A percentile compares a stretch with the other conserved stretches of the same genome.
Evolutionary conservation across 2,329 filamentous ascomycete genomes (phyloP).

Genomic region (Gaeumannomyces tritici): DNA sequence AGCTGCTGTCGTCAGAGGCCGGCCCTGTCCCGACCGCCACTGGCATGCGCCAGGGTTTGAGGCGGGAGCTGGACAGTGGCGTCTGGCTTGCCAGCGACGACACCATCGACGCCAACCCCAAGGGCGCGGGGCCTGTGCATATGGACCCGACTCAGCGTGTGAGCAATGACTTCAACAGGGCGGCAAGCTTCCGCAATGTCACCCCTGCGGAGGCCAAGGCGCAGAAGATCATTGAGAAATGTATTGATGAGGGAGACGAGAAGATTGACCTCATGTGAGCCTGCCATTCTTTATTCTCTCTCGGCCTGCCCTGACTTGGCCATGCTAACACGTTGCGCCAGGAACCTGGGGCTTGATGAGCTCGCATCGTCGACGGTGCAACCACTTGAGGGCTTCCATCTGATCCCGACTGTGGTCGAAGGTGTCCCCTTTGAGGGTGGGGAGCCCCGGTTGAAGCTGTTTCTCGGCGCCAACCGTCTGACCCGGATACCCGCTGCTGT

Average conservation of each 20-base stretch:
- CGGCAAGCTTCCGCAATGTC: conserved; percentile 16
- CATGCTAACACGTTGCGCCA: conserved; percentile 12
- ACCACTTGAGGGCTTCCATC: conserved; percentile 44
- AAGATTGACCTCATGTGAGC: conserved; percentile 49
- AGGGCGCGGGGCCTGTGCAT: not conserved
- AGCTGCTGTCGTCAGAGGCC: conserved; percentile 36
- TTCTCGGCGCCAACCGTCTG: conserved; percentile 50
- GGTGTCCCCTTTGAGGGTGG: conserved; percentile 50
- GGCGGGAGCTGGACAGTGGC: conserved; percentile 54
- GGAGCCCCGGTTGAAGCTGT: conserved; percentile 51
- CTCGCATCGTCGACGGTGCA: conserved; percentile 48
- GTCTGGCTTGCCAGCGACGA: conserved; percentile 58
- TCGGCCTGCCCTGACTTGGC: not conserved
- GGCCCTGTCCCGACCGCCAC: conserved; percentile 18
- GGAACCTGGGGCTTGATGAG: conserved; percentile 35
- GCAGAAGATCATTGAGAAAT: conserved; percentile 35
- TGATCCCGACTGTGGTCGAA: conserved; percentile 42
- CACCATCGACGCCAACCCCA: conserved; percentile 18
- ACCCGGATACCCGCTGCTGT: conserved; percentile 46
- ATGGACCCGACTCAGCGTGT: conserved; percentile 7
- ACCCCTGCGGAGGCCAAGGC: conserved; percentile 33
- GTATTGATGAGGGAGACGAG: conserved; percentile 49
- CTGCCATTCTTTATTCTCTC: not conserved
- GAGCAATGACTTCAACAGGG: conserved; percentile 15
- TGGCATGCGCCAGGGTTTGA: conserved; percentile 30